These are phyloP conservation scores for Cutaneotrichosporon daszewskae DNA, from an alignment of 1,284 basidiomycete genomes.

Conservation along the genomic window DNA sequence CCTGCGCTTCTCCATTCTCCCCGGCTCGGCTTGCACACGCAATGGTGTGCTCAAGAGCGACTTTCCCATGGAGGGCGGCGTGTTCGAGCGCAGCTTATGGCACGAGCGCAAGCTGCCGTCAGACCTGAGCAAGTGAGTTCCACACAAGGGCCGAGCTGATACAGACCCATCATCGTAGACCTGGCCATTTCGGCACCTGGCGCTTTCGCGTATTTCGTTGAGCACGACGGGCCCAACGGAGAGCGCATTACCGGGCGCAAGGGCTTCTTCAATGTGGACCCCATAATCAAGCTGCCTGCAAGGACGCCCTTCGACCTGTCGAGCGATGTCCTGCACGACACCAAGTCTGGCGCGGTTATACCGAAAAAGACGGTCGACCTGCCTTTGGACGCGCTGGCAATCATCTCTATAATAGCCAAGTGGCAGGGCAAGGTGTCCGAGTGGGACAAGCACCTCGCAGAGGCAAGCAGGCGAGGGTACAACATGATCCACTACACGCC, in stretches of 20 bases:
- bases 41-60: conserved; percentile 90
- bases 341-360: conserved; percentile 53
- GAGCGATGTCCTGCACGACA: conserved; percentile 48
- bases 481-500: conserved; percentile 96
- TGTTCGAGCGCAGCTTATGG: conserved; percentile 71
- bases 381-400: conserved; percentile 74
- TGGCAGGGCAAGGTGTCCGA: conserved; percentile 82
- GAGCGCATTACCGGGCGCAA: conserved; percentile 66
- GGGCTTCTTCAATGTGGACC: conserved; percentile 94
- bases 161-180: conserved; percentile 84
- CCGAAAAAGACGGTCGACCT: conserved; percentile 45
- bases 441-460: conserved; percentile 73
- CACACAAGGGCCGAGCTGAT: not conserved
- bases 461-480: conserved; percentile 80
- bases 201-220: conserved; percentile 87
- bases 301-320: conserved; percentile 57
- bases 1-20: conserved; percentile 77
- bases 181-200: conserved; percentile 90
- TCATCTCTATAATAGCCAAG: conserved; percentile 85
- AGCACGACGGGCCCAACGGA: conserved; percentile 62
- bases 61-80: conserved; percentile 84
- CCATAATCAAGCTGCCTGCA: conserved; percentile 66
- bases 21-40: conserved; percentile 77
- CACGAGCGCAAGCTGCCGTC: conserved; percentile 56
- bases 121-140: conserved; percentile 55